A percentile compares a stretch with the other conserved stretches of the same genome.
These are phyloP conservation scores for Podospora appendiculata DNA, from an alignment of 495 filamentous ascomycete genomes.

Conservation along the genomic window DNA sequence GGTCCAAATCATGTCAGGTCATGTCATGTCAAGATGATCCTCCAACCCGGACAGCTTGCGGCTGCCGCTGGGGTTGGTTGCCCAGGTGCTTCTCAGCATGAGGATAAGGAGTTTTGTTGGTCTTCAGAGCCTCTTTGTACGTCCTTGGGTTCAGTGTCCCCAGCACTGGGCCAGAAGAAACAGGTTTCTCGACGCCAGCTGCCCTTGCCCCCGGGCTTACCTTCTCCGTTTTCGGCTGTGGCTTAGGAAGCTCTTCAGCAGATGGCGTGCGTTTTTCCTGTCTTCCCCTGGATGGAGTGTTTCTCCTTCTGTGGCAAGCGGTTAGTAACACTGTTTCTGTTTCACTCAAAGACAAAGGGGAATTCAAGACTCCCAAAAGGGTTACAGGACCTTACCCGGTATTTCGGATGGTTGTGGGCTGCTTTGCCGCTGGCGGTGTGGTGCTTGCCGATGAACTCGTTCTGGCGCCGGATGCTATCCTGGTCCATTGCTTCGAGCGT, in stretches of 20 bases:
- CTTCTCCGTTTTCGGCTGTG: no score
- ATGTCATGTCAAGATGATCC: no score
- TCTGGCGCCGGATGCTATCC: conserved; percentile 55
- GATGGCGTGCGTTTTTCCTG: conserved; percentile 71
- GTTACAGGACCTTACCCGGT: conserved; percentile 32
- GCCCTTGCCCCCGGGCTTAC: no score
- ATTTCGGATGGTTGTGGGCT: conserved; percentile 56
- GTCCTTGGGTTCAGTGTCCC: no score
- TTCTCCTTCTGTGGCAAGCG: conserved; percentile 50
- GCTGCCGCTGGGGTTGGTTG: no score
- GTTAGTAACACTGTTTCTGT: conserved; percentile 11
- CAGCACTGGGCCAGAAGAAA: no score
- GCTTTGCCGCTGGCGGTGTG: conserved; percentile 46
- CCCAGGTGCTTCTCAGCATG: no score
- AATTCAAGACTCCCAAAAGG: background rate
- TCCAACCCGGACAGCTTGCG: no score
- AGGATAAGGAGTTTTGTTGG: no score
- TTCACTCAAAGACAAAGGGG: background rate
- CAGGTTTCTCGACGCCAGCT: no score
- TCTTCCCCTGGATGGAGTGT: conserved; percentile 81
- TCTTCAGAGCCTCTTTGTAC: no score
- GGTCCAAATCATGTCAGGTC: no score
- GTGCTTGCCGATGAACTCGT: conserved; percentile 55
- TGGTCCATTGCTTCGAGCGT: conserved; percentile 66
- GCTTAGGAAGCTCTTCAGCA: background rate